Conservation (phyloP, 140 eudicot genomes). For the Anethum foeniculum region DNA sequence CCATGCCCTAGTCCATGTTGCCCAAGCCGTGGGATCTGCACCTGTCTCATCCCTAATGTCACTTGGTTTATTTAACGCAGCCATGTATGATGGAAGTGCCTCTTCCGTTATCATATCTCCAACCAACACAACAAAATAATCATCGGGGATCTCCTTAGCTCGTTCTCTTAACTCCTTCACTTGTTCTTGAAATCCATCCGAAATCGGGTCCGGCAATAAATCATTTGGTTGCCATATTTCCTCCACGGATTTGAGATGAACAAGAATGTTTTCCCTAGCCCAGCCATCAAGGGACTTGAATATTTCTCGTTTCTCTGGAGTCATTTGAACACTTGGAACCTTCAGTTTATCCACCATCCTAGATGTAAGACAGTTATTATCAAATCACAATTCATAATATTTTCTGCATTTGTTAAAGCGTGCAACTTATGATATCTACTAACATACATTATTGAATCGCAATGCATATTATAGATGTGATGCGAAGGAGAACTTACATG, state of each 20-base stretch:
- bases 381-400: too few species aligned
- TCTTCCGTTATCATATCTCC: slow-evolving; percentile 43
- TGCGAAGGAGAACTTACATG: not conserved
- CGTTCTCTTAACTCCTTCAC: slow-evolving; percentile 14
- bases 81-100: slow-evolving; percentile 20
- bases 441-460: too few species aligned
- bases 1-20: not conserved
- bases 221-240: not conserved
- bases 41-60: slow-evolving; percentile 32
- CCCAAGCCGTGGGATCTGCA: slow-evolving; percentile 19
- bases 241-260: not conserved
- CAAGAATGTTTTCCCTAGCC: not conserved
- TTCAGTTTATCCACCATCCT: not conserved
- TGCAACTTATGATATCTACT: too few species aligned
- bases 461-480: not conserved
- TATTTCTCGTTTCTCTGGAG: not conserved
- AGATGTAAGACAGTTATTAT: too few species aligned
- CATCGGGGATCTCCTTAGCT: slow-evolving; percentile 20
- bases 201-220: slow-evolving; percentile 14
- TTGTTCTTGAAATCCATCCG: slow-evolving; percentile 12
- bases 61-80: slow-evolving; percentile 17
- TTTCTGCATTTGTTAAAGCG: too few species aligned
- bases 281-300: not conserved
- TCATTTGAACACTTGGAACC: not conserved
- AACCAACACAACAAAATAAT: slow-evolving; percentile 27